Conservation (phyloP, 345 rosid genomes). For the Draba incana region DNA sequence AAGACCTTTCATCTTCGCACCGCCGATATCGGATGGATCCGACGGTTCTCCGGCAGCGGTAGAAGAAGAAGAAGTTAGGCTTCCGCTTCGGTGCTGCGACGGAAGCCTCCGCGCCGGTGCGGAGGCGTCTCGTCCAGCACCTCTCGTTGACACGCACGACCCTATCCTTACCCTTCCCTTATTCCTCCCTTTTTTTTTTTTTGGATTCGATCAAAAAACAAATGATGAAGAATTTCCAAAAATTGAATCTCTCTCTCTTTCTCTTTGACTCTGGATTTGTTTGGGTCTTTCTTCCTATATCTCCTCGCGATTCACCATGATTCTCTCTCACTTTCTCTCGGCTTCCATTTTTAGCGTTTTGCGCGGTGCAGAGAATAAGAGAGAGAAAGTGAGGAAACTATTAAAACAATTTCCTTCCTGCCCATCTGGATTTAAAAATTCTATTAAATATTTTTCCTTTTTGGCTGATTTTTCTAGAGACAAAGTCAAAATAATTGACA, state of each 20-base stretch:
- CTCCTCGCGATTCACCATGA: constrained; percentile 34
- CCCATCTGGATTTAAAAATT: background rate
- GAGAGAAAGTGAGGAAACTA: background rate
- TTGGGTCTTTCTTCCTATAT: constrained; percentile 7
- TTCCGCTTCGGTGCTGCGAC: constrained; percentile 38
- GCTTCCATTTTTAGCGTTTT: constrained; percentile 35
- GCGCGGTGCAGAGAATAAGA: background rate
- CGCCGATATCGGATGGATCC: constrained; percentile 40
- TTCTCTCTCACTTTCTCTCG: constrained; percentile 12
- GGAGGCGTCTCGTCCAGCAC: constrained; percentile 48
- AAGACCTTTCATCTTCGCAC: constrained; percentile 71
- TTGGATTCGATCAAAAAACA: background rate
- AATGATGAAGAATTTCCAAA: background rate
- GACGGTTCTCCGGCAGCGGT: constrained; percentile 33
- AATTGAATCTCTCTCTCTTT: background rate
- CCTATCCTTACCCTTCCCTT: constrained; percentile 44
- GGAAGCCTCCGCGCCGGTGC: constrained; percentile 45
- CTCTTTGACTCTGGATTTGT: constrained; percentile 1
- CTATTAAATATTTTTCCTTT: background rate
- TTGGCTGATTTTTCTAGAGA: background rate
- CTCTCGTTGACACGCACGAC: constrained; percentile 45
- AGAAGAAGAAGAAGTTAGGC: constrained; percentile 17
- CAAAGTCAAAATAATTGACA: background rate
- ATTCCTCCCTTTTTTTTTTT: background rate
- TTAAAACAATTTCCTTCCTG: constrained; percentile 11